A percentile compares a stretch with the other conserved stretches of the same genome.
Evolutionary conservation across 2,329 filamentous ascomycete genomes (phyloP).

Genomic region (Lecanicillium sp.): DNA sequence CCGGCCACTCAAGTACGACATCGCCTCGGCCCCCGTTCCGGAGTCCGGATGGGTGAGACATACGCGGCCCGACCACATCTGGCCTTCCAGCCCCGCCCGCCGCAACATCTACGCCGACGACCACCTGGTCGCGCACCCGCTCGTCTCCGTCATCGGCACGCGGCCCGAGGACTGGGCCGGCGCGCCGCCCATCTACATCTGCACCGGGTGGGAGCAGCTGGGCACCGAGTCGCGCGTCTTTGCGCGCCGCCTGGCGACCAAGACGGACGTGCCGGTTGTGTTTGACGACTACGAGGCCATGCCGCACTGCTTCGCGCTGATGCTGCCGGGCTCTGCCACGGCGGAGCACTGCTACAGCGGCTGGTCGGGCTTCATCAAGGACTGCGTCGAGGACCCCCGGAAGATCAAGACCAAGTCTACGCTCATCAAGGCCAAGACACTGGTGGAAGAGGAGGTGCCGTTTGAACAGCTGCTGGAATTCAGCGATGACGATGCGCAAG

Average conservation of each 20-base stretch:
- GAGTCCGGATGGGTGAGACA: slow-evolving; percentile 22
- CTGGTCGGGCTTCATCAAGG: slow-evolving; percentile 51
- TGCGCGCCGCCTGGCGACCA: slow-evolving; percentile 44
- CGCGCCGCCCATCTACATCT: slow-evolving; percentile 61
- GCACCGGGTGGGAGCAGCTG: slow-evolving; percentile 65
- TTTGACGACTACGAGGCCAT: slow-evolving; percentile 74
- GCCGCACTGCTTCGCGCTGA: slow-evolving; percentile 66
- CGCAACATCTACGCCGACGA: slow-evolving; percentile 50
- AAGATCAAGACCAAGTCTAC: slow-evolving; percentile 36
- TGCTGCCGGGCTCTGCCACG: slow-evolving; percentile 43
- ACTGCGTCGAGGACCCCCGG: slow-evolving; percentile 30
- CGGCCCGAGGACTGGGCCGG: slow-evolving; percentile 53
- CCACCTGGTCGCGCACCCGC: slow-evolving; percentile 54
- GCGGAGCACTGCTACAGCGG: slow-evolving; percentile 47
- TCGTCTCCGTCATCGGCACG: slow-evolving; percentile 53
- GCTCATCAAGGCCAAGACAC: slow-evolving; percentile 43
- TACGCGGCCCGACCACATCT: slow-evolving; percentile 40
- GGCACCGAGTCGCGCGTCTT: slow-evolving; percentile 60
- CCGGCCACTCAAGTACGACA: slow-evolving; percentile 28
- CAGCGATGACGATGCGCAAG: slow-evolving; percentile 15
- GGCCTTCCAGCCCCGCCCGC: slow-evolving; percentile 52
- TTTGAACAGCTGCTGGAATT: slow-evolving; percentile 35
- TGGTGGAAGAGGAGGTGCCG: slow-evolving; percentile 42
- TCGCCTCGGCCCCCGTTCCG: slow-evolving; percentile 44
- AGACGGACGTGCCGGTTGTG: slow-evolving; percentile 54